These are phyloP conservation scores for Penicillium sp. DNA, from an alignment of 2,329 filamentous ascomycete species.

Conservation along the genomic window DNA sequence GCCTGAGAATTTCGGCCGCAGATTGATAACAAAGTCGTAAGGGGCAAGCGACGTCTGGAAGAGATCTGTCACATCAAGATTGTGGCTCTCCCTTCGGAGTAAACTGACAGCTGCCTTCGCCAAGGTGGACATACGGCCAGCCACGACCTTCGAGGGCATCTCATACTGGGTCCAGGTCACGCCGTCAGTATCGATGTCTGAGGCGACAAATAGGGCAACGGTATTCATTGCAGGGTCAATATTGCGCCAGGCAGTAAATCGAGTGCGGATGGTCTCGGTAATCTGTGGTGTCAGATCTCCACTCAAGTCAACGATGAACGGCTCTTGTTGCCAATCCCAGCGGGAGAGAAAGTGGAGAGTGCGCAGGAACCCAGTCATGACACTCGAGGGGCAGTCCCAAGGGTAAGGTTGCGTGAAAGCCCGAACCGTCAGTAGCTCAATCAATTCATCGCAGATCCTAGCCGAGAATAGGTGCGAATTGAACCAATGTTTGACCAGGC, in stretches of 20 bases:
- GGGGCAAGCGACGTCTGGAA: constrained; percentile 74
- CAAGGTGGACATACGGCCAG: constrained; percentile 76
- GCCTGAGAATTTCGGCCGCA: constrained; percentile 57
- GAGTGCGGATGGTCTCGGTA: constrained; percentile 63
- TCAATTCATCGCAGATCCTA: constrained; percentile 75
- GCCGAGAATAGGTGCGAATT: constrained; percentile 73
- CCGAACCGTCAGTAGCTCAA: constrained; percentile 78
- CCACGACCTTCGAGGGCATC: constrained; percentile 76
- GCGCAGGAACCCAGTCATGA: constrained; percentile 77
- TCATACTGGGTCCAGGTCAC: constrained; percentile 73
- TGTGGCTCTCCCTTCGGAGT: constrained; percentile 54
- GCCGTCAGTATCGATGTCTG: constrained; percentile 74
- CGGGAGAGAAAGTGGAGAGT: constrained; percentile 75
- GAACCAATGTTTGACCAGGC: constrained; percentile 89
- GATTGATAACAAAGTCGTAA: constrained; percentile 81
- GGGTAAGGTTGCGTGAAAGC: constrained; percentile 81
- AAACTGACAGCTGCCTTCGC: constrained; percentile 72
- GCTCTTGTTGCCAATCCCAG: constrained; percentile 89
- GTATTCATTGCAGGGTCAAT: constrained; percentile 87
- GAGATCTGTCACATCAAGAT: constrained; percentile 59
- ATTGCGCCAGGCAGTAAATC: constrained; percentile 80
- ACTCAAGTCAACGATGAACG: constrained; percentile 76
- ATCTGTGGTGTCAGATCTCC: constrained; percentile 61
- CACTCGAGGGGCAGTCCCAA: constrained; percentile 74
- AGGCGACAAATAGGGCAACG: constrained; percentile 76